Conservation (phyloP, 306 rosid species). For the Gynostemma pentaphyllum region DNA sequence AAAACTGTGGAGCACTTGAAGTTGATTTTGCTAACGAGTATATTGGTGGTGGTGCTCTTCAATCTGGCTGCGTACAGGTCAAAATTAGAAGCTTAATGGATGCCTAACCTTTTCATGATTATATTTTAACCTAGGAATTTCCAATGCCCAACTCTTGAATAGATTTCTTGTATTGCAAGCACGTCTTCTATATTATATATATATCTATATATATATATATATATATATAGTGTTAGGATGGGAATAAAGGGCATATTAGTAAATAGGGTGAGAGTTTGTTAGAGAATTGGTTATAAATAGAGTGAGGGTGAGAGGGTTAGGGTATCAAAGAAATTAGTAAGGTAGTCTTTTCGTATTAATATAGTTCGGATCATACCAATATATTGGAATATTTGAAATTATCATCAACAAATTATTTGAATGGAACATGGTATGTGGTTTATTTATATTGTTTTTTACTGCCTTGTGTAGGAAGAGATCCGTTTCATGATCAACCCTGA, state of each 20-base stretch:
- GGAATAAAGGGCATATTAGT: too few relatives aligned
- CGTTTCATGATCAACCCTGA: conserved; percentile 91
- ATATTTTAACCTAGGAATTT: neutral
- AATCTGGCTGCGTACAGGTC: conserved; percentile 85
- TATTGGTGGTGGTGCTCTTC: conserved; percentile 89
- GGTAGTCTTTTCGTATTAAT: too few relatives aligned
- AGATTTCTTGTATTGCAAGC: too few relatives aligned
- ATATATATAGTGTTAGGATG: too few relatives aligned
- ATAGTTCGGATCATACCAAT: too few relatives aligned
- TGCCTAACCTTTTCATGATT: neutral
- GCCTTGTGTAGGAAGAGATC: conserved; percentile 69
- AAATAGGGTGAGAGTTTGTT: too few relatives aligned
- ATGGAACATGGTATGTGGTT: neutral
- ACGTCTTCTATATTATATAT: too few relatives aligned
- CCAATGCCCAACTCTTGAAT: neutral
- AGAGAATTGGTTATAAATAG: too few relatives aligned
- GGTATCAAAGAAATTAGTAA: too few relatives aligned
- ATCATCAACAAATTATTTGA: neutral
- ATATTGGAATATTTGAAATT: neutral
- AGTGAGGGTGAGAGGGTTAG: too few relatives aligned
- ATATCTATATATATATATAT: too few relatives aligned
- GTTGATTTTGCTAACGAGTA: conserved; percentile 91
- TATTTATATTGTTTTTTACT: conserved; percentile 11
- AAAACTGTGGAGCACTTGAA: conserved; percentile 57
- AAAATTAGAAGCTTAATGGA: conserved; percentile 4